Conservation (phyloP, 2,329 filamentous ascomycete genomes). For the Verticillium klebahnii region DNA sequence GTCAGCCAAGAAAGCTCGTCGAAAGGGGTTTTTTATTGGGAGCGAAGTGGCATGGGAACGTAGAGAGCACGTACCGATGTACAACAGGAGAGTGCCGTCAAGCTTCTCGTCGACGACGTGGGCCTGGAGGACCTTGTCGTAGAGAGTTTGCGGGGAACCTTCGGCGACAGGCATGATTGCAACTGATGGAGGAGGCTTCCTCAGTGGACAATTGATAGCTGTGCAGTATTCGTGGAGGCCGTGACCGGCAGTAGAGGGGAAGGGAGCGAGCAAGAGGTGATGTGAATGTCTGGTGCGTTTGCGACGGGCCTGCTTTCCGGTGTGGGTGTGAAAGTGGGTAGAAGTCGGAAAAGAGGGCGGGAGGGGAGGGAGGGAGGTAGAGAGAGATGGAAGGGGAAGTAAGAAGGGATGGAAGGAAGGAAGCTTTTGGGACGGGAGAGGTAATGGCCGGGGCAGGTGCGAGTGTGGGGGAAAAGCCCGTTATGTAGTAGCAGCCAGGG, state of each 20-base stretch:
- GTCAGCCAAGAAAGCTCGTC: neutral
- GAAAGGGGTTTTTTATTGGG: neutral
- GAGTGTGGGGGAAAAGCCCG: neutral
- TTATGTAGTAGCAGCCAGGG: neutral
- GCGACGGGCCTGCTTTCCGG: neutral
- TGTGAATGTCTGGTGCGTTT: neutral
- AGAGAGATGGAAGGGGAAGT: neutral
- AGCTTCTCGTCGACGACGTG: conserved; percentile 95
- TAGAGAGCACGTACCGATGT: conserved; percentile 66
- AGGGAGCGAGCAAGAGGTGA: neutral
- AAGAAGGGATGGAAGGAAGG: conserved; percentile 1
- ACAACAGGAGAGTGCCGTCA: conserved; percentile 87
- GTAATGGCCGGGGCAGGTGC: conserved; percentile 6
- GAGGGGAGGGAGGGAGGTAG: neutral
- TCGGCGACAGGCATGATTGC: conserved; percentile 71
- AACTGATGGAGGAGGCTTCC: neutral
- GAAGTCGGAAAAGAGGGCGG: neutral
- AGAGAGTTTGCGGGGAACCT: conserved; percentile 74
- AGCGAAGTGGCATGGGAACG: neutral
- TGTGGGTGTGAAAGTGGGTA: neutral
- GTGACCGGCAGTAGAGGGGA: neutral
- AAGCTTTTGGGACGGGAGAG: conserved; percentile 4
- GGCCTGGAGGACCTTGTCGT: conserved; percentile 94
- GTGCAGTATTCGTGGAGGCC: neutral
- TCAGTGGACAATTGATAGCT: neutral